Evolutionary conservation across 2,329 filamentous ascomycete genomes (phyloP).

Genomic region (Dactylellina haptotyla): DNA sequence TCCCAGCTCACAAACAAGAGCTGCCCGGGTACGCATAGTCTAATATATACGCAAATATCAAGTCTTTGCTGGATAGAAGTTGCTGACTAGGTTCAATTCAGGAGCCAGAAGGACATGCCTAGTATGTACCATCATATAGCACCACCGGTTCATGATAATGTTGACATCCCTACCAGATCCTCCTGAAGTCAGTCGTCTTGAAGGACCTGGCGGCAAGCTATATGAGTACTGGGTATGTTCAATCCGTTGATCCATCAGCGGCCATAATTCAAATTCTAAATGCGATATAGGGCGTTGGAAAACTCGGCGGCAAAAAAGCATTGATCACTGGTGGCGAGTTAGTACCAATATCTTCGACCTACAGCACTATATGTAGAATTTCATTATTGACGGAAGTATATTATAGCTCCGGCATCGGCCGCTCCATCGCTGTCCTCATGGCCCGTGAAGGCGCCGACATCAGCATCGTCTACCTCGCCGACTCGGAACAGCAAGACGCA

Average conservation of each 20-base stretch:
- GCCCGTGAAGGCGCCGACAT: constrained; percentile 70
- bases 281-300: constrained; percentile 62
- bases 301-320: constrained; percentile 66
- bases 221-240: constrained; percentile 40
- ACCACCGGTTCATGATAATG: not conserved
- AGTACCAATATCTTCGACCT: constrained; percentile 55
- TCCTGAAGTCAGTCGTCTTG: constrained; percentile 36
- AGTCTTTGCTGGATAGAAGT: not conserved
- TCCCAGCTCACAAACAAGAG: constrained; percentile 20
- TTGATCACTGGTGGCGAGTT: constrained; percentile 70
- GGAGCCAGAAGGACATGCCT: constrained; percentile 41
- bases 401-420: constrained; percentile 67
- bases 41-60: not conserved
- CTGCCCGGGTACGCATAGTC: constrained; percentile 17
- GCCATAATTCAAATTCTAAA: not conserved
- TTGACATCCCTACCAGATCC: constrained; percentile 8
- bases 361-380: too few relatives aligned
- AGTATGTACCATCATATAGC: not conserved
- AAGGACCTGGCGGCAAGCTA: constrained; percentile 37
- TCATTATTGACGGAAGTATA: not conserved
- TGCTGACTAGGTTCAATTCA: not conserved
- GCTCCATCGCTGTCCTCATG: constrained; percentile 68
- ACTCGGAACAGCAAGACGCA: constrained; percentile 69
- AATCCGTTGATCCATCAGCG: not conserved
- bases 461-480: constrained; percentile 68